These are phyloP conservation scores for Amanita thiersii DNA, from an alignment of 768 basidiomycete species.

Conservation along the genomic window DNA sequence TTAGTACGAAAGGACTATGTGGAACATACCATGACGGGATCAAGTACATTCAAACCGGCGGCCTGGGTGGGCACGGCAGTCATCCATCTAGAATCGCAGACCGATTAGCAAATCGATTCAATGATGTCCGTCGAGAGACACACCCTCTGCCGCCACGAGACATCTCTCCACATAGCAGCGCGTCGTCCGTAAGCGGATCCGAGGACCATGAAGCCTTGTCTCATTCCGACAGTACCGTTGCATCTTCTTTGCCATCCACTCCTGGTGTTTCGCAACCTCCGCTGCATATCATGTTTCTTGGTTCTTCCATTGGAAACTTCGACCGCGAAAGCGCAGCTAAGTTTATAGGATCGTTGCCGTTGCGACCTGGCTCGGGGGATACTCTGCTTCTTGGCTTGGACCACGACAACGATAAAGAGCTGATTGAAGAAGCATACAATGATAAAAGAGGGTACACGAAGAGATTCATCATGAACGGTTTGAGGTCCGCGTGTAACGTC, in stretches of 20 bases:
- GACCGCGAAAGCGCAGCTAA: constrained; percentile 52
- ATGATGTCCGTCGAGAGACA: not conserved
- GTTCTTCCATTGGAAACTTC: constrained; percentile 92
- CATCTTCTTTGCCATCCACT: constrained; percentile 33
- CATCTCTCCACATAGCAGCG: constrained; percentile 12
- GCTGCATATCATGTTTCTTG: constrained; percentile 84
- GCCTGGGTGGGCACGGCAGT: constrained; percentile 27
- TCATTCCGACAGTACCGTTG: constrained; percentile 16
- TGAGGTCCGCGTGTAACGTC: constrained; percentile 56
- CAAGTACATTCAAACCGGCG: constrained; percentile 65
- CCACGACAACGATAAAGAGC: constrained; percentile 60
- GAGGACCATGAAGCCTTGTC: constrained; percentile 8
- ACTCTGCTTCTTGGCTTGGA: constrained; percentile 90
- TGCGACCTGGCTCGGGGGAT: constrained; percentile 68
- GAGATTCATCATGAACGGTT: constrained; percentile 82
- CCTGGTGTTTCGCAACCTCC: constrained; percentile 40
- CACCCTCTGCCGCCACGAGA: not conserved
- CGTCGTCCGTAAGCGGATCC: constrained; percentile 11
- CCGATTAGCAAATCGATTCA: not conserved
- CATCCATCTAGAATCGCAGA: constrained; percentile 4
- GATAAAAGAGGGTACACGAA: constrained; percentile 67
- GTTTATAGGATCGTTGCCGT: constrained; percentile 74
- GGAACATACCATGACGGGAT: constrained; percentile 91
- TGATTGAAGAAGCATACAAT: constrained; percentile 83
- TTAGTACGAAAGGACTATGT: constrained; percentile 77